Evolutionary conservation across 306 rosid genomes (phyloP).

Genomic region (Rosa multiflora): DNA sequence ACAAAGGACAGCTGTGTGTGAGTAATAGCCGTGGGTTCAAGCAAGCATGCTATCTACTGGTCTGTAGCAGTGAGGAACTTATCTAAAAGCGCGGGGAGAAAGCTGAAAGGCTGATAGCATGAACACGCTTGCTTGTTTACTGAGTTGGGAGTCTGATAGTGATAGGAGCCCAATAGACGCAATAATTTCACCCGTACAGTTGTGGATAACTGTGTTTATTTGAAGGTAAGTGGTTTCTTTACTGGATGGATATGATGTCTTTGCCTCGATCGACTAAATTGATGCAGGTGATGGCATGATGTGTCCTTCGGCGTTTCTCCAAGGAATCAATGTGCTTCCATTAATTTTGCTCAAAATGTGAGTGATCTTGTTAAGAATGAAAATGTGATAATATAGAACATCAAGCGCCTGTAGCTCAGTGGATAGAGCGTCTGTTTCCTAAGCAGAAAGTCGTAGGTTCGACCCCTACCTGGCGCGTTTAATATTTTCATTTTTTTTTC

Average conservation of each 20-base stretch:
- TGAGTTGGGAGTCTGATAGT: background rate
- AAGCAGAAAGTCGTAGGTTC: conserved; percentile 9
- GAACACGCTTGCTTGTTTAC: conserved; percentile 10
- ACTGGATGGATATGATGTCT: background rate
- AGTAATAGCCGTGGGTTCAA: background rate
- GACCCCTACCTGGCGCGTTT: conserved; percentile 3
- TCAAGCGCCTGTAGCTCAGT: conserved; percentile 12
- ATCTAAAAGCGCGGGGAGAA: background rate
- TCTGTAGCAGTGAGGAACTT: background rate
- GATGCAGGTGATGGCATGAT: background rate
- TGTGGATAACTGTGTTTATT: background rate
- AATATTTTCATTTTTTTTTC: background rate
- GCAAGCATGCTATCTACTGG: background rate
- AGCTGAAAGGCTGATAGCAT: background rate
- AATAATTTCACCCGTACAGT: background rate
- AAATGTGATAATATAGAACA: accelerated
- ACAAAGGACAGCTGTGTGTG: background rate
- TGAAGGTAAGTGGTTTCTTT: background rate
- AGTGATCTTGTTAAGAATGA: too few species aligned
- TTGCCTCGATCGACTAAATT: background rate
- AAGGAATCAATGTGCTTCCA: background rate
- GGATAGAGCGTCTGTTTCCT: conserved; percentile 13
- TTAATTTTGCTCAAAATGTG: too few species aligned
- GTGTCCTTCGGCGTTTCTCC: background rate
- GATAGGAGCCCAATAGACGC: background rate